Evolutionary conservation across 345 rosid genomes (phyloP).

Genomic region (Pistacia atlantica): DNA sequence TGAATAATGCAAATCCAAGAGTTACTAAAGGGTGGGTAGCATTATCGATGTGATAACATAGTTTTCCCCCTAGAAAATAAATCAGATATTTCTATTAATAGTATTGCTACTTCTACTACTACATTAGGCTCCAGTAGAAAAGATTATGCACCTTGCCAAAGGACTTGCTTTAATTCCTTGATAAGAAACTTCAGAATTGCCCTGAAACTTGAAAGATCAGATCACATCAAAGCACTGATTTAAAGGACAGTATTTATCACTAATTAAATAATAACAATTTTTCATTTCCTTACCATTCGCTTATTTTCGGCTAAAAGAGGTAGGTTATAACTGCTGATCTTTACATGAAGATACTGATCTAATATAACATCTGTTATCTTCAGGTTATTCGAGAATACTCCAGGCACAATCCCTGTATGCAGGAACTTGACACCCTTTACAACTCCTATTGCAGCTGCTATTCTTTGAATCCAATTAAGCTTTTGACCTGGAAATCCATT

Average conservation of each 20-base stretch:
- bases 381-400: slow-evolving; percentile 43
- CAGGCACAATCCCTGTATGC: slow-evolving; percentile 62
- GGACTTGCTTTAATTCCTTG: slow-evolving; percentile 26
- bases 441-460: slow-evolving; percentile 48
- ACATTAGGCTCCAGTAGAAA: neutral
- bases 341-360: slow-evolving; percentile 50
- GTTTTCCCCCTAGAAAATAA: neutral
- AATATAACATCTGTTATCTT: slow-evolving; percentile 59
- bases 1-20: too few relatives aligned
- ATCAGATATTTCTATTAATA: neutral
- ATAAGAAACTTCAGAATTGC: slow-evolving; percentile 19
- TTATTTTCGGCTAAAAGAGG: slow-evolving; percentile 43
- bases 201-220: slow-evolving; percentile 31
- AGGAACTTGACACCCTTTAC: slow-evolving; percentile 63
- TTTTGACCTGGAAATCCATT: slow-evolving; percentile 28
- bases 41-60: too few relatives aligned
- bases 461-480: slow-evolving; percentile 49
- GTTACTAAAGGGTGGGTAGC: neutral
- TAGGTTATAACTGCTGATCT: slow-evolving; percentile 47
- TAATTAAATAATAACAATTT: neutral
- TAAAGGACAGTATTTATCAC: neutral
- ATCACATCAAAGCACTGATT: neutral
- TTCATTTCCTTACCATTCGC: slow-evolving; percentile 23
- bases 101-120: neutral
- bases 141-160: slow-evolving; percentile 26